Conservation (phyloP, 768 basidiomycete genomes). For the Lactarius evosmus region DNA sequence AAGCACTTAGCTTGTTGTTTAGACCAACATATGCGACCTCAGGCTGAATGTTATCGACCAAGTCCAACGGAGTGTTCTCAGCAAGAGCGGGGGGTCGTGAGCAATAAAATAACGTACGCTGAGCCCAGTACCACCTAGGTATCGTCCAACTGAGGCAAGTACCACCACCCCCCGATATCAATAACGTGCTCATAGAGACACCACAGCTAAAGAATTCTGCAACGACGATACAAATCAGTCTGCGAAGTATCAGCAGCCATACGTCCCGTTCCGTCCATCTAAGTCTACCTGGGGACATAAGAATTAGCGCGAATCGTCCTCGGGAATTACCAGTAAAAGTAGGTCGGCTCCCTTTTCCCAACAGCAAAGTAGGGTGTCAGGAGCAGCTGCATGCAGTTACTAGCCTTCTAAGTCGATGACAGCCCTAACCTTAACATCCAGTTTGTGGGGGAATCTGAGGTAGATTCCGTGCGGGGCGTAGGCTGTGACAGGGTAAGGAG, state of each 20-base stretch:
- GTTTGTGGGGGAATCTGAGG: slow-evolving; percentile 3
- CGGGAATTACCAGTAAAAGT: slow-evolving; percentile 92
- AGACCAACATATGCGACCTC: no score
- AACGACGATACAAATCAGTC: slow-evolving; percentile 83
- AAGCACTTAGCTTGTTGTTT: slow-evolving; percentile 43
- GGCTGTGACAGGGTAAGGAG: slow-evolving; percentile 89
- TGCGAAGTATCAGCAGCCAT: slow-evolving; percentile 28
- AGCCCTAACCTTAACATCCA: slow-evolving; percentile 61
- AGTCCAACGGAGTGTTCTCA: slow-evolving; percentile 42
- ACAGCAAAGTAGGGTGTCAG: slow-evolving; percentile 51
- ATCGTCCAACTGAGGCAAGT: slow-evolving; percentile 93
- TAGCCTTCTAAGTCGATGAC: slow-evolving; percentile 87
- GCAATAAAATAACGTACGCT: slow-evolving; percentile 53
- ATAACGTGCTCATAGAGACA: slow-evolving; percentile 68
- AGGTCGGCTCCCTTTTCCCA: slow-evolving; percentile 84
- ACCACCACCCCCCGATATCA: neutral
- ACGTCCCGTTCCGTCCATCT: neutral
- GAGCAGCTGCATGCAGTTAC: neutral
- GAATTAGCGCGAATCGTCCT: slow-evolving; percentile 92
- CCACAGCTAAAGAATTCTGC: slow-evolving; percentile 94
- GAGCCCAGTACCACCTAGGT: slow-evolving; percentile 87
- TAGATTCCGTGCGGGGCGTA: slow-evolving; percentile 53
- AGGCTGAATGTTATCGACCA: slow-evolving; percentile 80
- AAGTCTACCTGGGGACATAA: slow-evolving; percentile 65
- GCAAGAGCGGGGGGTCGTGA: neutral